Evolutionary conservation across 768 basidiomycete genomes (phyloP).

Genomic region (Lactarius hengduanensis): DNA sequence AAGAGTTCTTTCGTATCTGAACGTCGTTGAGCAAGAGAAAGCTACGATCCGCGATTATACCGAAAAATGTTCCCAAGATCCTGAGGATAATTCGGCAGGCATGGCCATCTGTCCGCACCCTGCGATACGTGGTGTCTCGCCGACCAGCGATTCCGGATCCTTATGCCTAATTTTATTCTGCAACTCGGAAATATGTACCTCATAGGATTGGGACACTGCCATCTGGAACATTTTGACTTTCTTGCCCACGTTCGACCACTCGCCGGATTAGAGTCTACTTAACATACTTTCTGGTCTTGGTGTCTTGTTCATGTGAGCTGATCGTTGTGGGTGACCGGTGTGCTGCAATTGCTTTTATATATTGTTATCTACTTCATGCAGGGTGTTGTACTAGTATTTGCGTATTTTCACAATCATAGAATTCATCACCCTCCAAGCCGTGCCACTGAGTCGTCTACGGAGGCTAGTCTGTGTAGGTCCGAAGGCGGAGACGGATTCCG

Average conservation of each 20-base stretch:
- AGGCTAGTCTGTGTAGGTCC: no score
- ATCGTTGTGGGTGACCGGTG: no score
- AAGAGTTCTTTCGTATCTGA: constrained; percentile 7
- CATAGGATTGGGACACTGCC: not conserved
- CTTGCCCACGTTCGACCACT: not conserved
- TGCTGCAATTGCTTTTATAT: no score
- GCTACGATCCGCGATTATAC: constrained; percentile 11
- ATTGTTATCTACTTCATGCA: no score
- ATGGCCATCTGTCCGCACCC: constrained; percentile 6
- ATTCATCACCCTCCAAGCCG: no score
- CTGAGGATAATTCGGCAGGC: not conserved
- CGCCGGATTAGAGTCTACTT: not conserved
- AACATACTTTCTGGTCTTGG: not conserved
- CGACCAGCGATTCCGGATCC: constrained; percentile 9
- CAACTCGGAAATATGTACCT: no score
- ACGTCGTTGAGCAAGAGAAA: constrained; percentile 10
- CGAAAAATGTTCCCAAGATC: not conserved
- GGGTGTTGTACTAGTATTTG: no score
- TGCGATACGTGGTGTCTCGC: not conserved
- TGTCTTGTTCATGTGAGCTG: not conserved
- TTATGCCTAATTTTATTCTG: not conserved
- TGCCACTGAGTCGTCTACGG: no score
- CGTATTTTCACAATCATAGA: no score
- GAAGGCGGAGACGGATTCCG: no score
- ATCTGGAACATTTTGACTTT: not conserved